phyloP scores from a whole-genome alignment of 306 rosid genomes.

The Citrullus mucosospermus region DNA sequence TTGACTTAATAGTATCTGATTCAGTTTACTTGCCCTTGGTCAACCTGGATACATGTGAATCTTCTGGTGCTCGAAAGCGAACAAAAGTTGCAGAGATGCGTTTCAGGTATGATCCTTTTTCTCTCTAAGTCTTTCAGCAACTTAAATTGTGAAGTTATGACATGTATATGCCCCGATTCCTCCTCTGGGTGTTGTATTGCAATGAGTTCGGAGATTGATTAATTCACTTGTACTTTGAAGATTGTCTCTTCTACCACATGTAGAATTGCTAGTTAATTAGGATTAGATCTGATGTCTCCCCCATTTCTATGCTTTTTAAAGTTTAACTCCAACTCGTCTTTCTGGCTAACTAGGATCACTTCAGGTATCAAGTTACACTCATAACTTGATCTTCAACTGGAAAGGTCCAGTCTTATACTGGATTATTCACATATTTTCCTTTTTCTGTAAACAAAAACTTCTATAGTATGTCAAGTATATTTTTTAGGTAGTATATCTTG shows the following conservation, averaged over 20 bases:
- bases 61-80: constrained; percentile 26
- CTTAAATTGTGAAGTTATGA: not conserved
- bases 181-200: not conserved
- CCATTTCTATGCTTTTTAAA: not conserved
- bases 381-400: not conserved
- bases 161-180: not conserved
- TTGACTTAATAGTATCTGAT: constrained; percentile 47
- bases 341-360: not conserved
- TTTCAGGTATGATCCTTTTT: constrained; percentile 43
- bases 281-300: not conserved
- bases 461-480: not conserved
- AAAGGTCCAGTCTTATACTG: not conserved
- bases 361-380: not conserved
- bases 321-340: not conserved
- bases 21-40: constrained; percentile 23
- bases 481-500: not conserved
- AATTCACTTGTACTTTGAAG: not conserved
- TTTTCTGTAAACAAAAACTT: not conserved
- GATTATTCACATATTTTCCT: not conserved
- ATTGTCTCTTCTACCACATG: not conserved
- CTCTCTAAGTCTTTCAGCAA: not conserved
- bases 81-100: constrained; percentile 55
- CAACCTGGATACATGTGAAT: constrained; percentile 23
- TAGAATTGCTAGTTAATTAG: not conserved
- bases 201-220: not conserved